These are phyloP conservation scores for Dittrichia graveolens DNA, from an alignment of 129 eudicot species.

Conservation along the genomic window DNA sequence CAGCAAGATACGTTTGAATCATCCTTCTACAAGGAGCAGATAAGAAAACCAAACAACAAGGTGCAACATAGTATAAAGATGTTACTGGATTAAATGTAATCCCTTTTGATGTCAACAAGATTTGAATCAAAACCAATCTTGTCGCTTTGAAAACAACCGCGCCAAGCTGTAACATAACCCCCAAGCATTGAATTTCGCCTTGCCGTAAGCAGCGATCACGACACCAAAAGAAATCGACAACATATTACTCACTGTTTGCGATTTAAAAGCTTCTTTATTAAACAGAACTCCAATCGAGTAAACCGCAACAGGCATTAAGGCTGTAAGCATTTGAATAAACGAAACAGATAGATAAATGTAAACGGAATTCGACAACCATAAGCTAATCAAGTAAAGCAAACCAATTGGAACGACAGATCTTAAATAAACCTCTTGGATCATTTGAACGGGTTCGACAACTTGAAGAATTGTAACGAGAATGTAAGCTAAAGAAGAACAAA, in stretches of 20 bases:
- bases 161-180: slow-evolving; percentile 63
- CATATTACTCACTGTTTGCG: slow-evolving; percentile 51
- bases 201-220: slow-evolving; percentile 77
- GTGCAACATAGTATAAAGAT: slow-evolving; percentile 67
- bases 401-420: slow-evolving; percentile 66
- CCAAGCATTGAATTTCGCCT: slow-evolving; percentile 51
- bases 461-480: slow-evolving; percentile 42
- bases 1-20: no score
- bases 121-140: slow-evolving; percentile 64
- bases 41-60: slow-evolving; percentile 64
- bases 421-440: slow-evolving; percentile 48
- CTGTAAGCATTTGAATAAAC: slow-evolving; percentile 72
- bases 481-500: slow-evolving; percentile 58
- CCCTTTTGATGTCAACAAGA: slow-evolving; percentile 55
- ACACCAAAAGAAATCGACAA: slow-evolving; percentile 68
- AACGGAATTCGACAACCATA: slow-evolving; percentile 74
- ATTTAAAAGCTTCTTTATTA: slow-evolving; percentile 49
- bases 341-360: slow-evolving; percentile 69
- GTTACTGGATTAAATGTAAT: slow-evolving; percentile 67
- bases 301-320: slow-evolving; percentile 75
- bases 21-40: slow-evolving; percentile 57
- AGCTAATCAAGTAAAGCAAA: slow-evolving; percentile 47
- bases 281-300: slow-evolving; percentile 49
- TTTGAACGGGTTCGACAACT: slow-evolving; percentile 48
- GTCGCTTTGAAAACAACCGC: slow-evolving; percentile 74